Conservation (phyloP, 2,329 filamentous ascomycete genomes). For the Calonectria pseudoturangicola region DNA sequence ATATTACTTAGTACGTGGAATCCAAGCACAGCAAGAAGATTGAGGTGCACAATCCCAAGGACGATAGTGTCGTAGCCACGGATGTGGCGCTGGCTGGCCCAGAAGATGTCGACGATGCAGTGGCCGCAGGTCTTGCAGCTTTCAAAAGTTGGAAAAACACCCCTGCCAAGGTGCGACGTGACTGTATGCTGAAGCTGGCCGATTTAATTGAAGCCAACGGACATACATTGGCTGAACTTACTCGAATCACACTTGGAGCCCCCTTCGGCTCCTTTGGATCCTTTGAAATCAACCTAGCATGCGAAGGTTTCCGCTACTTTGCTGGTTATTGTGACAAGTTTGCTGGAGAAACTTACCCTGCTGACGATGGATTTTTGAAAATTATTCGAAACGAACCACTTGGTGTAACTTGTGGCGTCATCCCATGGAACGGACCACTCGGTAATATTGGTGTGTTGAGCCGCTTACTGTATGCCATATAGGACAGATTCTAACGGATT, state of each 20-base stretch:
- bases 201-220: slow-evolving; percentile 62
- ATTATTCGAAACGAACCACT: slow-evolving; percentile 53
- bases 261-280: slow-evolving; percentile 66
- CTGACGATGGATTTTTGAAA: slow-evolving; percentile 46
- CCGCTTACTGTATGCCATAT: neutral
- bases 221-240: slow-evolving; percentile 61
- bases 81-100: slow-evolving; percentile 67
- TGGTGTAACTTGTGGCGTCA: slow-evolving; percentile 55
- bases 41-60: slow-evolving; percentile 68
- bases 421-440: slow-evolving; percentile 64
- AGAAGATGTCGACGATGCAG: slow-evolving; percentile 67
- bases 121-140: slow-evolving; percentile 66
- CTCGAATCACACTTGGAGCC: slow-evolving; percentile 67
- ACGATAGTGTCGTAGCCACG: slow-evolving; percentile 69
- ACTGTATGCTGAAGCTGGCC: slow-evolving; percentile 66
- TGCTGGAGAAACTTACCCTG: slow-evolving; percentile 51
- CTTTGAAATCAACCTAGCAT: slow-evolving; percentile 62
- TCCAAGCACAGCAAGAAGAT: slow-evolving; percentile 67
- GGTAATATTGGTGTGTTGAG: slow-evolving; percentile 54
- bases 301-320: slow-evolving; percentile 61
- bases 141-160: slow-evolving; percentile 65
- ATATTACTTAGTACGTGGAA: slow-evolving; percentile 58
- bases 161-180: slow-evolving; percentile 59
- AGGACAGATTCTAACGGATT: slow-evolving; percentile 3
- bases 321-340: slow-evolving; percentile 52